Evolutionary conservation across 2,329 filamentous ascomycete species (phyloP), one percentile per base, ranked within the genome.

Genomic region (Curvularia eragrostidis): DNA sequence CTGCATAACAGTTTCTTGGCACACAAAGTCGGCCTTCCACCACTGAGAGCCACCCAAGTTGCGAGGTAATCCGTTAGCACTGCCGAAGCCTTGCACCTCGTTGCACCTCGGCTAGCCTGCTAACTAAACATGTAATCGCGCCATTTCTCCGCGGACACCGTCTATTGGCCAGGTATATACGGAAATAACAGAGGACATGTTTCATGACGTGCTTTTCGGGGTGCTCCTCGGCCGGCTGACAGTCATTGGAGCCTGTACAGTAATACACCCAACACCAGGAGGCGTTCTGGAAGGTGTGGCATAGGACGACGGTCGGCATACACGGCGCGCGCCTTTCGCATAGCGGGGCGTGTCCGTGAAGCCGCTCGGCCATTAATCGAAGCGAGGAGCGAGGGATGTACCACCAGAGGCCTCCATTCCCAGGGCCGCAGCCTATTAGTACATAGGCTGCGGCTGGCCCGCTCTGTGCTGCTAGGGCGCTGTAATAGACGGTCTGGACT

Each of bases 131-230:
- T 36, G 34, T 36, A 18, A 34, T 15, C 8, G 28, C 34, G 5
- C 23, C 19, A 49, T 26, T 6, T 3, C 9, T n/a, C 43, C n/a
- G 13, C 32, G 21, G 47, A 9, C 24, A 13, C 21, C 15, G 28
- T 3, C 15, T 10, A 28, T 49, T 36, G 39, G 58, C 13, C 52
- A 39, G 52, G 6, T 28, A 10, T 38, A 49, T 13, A 18, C 54
- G 58, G 54, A 23, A 36, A 55, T 54, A 63, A 52, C 5, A 34
- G 21, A 19, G 13, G 10, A 26, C 12, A 30, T 24, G 39, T 55
- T 62, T 58, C 54, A 52, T 62, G 60, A 52, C 57, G 57, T 57
- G 54, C 54, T 57, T 51, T 41, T 26, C 18, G 13, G n/a, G 19
- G 28, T 38, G 19, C 41, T 32, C 15, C 28, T 52, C n/a, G 23